Base-by-base conservation (phyloP, 306 rosid genomes). In the Oemleria cerasiformis region DNA sequence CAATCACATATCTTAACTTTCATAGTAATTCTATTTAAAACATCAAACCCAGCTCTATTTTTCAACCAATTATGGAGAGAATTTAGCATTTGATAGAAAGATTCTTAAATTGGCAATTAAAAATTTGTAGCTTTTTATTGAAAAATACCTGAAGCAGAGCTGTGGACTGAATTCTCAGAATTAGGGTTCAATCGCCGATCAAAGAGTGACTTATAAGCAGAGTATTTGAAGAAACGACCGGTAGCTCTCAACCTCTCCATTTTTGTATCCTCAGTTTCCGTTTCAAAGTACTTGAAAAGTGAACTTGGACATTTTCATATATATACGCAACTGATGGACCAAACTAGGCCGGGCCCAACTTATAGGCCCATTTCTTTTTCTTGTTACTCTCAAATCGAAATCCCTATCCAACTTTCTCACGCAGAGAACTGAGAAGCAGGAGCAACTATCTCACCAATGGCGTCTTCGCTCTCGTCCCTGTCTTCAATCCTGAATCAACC, bases 401-500 rank as follows among this genome's bases (percentile, higher is more conserved):
- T 23, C 69, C 69, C 76, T 20, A 61, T 71, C 68, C 65, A 20
- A 13, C 6, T 6, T 8, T 59, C 20, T 14, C 49, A 43, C 23
- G 25, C 21, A 15, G 25, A 9, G 14, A 14, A 40, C 47, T 16
- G 60, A 5, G 72, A 39, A 73, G 67, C 49, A 62, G 39, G 45
- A 75, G 40, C 51, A 30, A 5, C 56, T 40, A 3, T 53, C 73
- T 72, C 67, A 53, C 45, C 53, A 62, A 84, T 81, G 87, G 88
- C 97, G 71, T 55, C 83, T 63, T 71, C 81, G 6, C 51, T 74
- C 21, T 83, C 90, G 7, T 73, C 84, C 8, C 83, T 86, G 10
- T 84, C 92, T 16, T 82, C 87, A n/a, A 79, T 86, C 41, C 54
- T 90, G 75, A 79, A 80, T 80, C 90, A 84, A 21, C 85, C 86